phyloP scores from a whole-genome alignment of 2,329 filamentous ascomycete genomes.

The Drechmeria coniospora region DNA sequence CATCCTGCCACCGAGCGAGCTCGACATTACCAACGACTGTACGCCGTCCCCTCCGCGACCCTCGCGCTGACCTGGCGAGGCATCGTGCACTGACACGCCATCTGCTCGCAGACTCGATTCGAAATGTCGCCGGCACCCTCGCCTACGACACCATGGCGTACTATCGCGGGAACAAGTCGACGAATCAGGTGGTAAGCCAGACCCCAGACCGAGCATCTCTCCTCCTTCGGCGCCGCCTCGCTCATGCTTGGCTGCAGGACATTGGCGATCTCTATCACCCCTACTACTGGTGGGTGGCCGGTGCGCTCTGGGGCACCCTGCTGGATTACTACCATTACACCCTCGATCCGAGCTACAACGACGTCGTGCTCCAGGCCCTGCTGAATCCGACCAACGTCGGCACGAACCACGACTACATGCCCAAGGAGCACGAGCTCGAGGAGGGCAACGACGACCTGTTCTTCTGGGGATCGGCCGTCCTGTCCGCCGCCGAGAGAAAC shows the following conservation, averaged over 20 bases:
- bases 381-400: conserved; percentile 39
- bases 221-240: neutral
- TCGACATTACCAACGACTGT: too few species aligned
- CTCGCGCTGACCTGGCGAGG: too few species aligned
- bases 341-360: conserved; percentile 44
- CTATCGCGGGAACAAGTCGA: conserved; percentile 43
- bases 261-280: conserved; percentile 48
- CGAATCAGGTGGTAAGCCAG: conserved; percentile 24
- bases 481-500: conserved; percentile 52
- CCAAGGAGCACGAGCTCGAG: conserved; percentile 35
- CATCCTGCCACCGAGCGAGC: too few species aligned
- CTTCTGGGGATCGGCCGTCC: conserved; percentile 54
- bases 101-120: conserved; percentile 46
- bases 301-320: conserved; percentile 49
- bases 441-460: conserved; percentile 63
- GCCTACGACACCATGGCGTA: conserved; percentile 46
- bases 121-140: conserved; percentile 41
- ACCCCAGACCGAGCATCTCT: neutral
- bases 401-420: conserved; percentile 43
- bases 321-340: conserved; percentile 56
- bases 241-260: conserved; percentile 18
- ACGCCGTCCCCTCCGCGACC: too few species aligned
- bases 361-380: conserved; percentile 41
- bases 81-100: too few species aligned
- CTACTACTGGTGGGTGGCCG: conserved; percentile 54